Conservation (phyloP, 306 rosid species). For the Begonia masoniana region DNA sequence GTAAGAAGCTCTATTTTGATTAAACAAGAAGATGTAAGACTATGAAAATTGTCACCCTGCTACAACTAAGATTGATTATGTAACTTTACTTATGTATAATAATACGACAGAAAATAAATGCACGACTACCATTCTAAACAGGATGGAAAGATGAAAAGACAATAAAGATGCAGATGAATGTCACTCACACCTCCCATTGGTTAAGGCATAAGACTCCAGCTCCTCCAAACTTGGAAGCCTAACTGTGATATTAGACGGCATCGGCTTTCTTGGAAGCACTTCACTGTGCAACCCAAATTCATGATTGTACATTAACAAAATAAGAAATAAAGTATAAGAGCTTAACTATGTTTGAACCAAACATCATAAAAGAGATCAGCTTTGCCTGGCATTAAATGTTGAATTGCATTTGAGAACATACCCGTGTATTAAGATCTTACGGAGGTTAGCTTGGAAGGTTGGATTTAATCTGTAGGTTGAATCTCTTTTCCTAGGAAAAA, state of each 20-base stretch:
- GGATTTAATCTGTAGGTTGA: slow-evolving; percentile 60
- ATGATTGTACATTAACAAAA: slow-evolving; percentile 3
- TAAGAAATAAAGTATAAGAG: not conserved
- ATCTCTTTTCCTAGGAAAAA: slow-evolving; percentile 60
- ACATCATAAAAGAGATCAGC: too few relatives aligned
- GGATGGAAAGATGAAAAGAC: slow-evolving; percentile 5
- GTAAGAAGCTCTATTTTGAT: slow-evolving; percentile 71
- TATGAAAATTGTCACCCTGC: slow-evolving; percentile 17
- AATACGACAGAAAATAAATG: slow-evolving; percentile 1
- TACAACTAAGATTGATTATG: slow-evolving; percentile 4
- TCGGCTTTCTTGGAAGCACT: slow-evolving; percentile 88
- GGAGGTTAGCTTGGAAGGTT: slow-evolving; percentile 75
- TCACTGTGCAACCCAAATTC: slow-evolving; percentile 48
- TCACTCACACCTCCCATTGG: slow-evolving; percentile 74
- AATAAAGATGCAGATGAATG: slow-evolving; percentile 12
- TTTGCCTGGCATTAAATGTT: too few relatives aligned
- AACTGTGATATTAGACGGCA: slow-evolving; percentile 75
- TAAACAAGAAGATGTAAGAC: slow-evolving; percentile 25
- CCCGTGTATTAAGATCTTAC: slow-evolving; percentile 68
- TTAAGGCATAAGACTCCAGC: slow-evolving; percentile 66
- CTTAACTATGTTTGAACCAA: too few relatives aligned
- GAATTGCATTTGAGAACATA: slow-evolving; percentile 20
- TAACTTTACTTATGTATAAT: slow-evolving; percentile 7
- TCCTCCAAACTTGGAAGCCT: slow-evolving; percentile 78
- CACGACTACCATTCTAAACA: slow-evolving; percentile 2